phyloP scores from a whole-genome alignment of 2,329 filamentous ascomycete genomes.

The Aspergillus tanneri region DNA sequence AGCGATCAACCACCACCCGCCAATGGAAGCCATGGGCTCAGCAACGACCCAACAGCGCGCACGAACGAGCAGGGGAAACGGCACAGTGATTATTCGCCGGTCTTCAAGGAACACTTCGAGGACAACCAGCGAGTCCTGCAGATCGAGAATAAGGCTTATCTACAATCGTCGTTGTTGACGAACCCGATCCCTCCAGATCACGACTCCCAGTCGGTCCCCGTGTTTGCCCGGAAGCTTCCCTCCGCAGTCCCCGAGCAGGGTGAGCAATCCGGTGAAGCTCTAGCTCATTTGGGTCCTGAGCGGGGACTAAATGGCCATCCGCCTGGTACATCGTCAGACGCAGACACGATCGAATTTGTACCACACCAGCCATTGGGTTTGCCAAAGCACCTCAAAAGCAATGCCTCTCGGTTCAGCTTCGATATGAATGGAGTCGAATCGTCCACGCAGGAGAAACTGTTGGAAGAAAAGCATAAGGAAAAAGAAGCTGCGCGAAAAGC shows the following conservation, averaged over 20 bases:
- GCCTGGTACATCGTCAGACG: slow-evolving; percentile 20
- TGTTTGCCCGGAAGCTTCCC: slow-evolving; percentile 47
- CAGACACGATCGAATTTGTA: slow-evolving; percentile 33
- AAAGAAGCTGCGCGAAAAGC: slow-evolving; percentile 48
- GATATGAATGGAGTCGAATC: slow-evolving; percentile 60
- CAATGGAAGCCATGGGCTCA: slow-evolving; percentile 11
- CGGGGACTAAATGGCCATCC: slow-evolving; percentile 8
- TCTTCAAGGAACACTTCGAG: slow-evolving; percentile 62
- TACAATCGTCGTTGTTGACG: slow-evolving; percentile 42
- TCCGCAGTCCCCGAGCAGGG: slow-evolving; percentile 30
- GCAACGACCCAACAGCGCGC: slow-evolving; percentile 15
- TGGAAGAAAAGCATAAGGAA: slow-evolving; percentile 63
- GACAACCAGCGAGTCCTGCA: slow-evolving; percentile 46
- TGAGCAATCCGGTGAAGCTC: slow-evolving; percentile 10
- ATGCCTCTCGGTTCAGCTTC: slow-evolving; percentile 64
- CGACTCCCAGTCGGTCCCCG: slow-evolving; percentile 38
- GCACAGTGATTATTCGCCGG: slow-evolving; percentile 52
- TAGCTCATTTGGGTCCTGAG: slow-evolving; percentile 8
- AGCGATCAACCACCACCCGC: slow-evolving; percentile 16
- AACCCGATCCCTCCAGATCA: slow-evolving; percentile 27
- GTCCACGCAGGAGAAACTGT: slow-evolving; percentile 58
- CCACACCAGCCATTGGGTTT: slow-evolving; percentile 34
- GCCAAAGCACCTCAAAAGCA: slow-evolving; percentile 53
- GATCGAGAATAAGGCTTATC: slow-evolving; percentile 44
- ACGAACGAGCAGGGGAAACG: slow-evolving; percentile 32